Percentiles rank a stretch among this genome's conserved stretches.
phyloP scores from a whole-genome alignment of 75 land plant species.

The Pinus tabuliformis region DNA sequence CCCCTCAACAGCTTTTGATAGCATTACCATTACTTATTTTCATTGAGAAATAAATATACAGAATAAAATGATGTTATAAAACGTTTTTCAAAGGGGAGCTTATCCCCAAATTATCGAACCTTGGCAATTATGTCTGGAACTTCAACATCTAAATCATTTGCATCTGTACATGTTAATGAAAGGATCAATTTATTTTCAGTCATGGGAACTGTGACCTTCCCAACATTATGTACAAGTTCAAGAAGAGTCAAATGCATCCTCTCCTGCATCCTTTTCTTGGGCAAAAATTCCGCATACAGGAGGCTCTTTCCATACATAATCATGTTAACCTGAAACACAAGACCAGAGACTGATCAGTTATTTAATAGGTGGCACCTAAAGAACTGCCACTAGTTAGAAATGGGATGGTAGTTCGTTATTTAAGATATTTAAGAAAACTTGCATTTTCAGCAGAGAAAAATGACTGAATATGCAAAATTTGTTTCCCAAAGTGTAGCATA shows the following conservation, averaged over 20 bases:
- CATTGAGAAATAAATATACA: neutral
- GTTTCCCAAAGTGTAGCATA: neutral
- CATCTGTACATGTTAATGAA: constrained; percentile 46
- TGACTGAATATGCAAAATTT: neutral
- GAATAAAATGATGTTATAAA: neutral
- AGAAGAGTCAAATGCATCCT: constrained; percentile 39
- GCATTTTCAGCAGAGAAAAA: neutral
- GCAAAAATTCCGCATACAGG: constrained; percentile 52
- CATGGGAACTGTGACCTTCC: constrained; percentile 37
- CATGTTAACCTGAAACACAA: constrained; percentile 40
- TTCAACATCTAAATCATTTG: constrained; percentile 45
- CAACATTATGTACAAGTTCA: constrained; percentile 43
- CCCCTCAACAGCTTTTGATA: neutral
- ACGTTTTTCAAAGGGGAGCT: neutral
- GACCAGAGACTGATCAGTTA: neutral
- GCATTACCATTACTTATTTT: neutral
- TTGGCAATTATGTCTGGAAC: constrained; percentile 43
- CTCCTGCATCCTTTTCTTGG: constrained; percentile 44
- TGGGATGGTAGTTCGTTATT: neutral
- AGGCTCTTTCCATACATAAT: constrained; percentile 57
- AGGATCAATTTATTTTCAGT: constrained; percentile 34
- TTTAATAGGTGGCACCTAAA: neutral
- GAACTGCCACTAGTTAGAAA: neutral
- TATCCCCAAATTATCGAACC: constrained; percentile 27
- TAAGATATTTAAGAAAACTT: neutral